phyloP scores from a whole-genome alignment of 306 rosid species.

The Prinsepia uniflora region DNA sequence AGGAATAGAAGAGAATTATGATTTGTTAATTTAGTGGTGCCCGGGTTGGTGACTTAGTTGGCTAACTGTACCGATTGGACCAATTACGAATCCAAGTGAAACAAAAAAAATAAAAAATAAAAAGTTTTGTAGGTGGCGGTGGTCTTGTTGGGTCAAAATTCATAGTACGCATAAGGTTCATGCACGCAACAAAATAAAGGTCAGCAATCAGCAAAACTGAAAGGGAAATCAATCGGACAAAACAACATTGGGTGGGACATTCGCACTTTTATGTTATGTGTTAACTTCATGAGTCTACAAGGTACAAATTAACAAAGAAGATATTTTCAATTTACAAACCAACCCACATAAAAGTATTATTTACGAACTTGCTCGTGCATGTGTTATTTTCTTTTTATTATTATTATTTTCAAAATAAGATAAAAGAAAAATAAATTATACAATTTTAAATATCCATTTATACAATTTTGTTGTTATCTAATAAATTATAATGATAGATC shows the following conservation, averaged over 20 bases:
- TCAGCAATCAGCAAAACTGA: slow-evolving; percentile 14
- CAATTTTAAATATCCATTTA: no score
- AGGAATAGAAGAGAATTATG: not conserved
- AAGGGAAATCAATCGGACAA: not conserved
- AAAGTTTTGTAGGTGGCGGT: not conserved
- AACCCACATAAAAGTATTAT: no score
- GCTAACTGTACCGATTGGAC: slow-evolving; percentile 15
- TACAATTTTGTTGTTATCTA: no score
- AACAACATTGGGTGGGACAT: slow-evolving; percentile 15
- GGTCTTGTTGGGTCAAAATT: slow-evolving; percentile 12
- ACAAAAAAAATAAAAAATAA: slow-evolving; percentile 4
- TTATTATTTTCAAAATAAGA: no score
- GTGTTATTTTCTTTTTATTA: no score
- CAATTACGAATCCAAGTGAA: not conserved
- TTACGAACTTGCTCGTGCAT: no score
- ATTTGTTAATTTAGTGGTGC: not conserved
- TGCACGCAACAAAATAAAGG: slow-evolving; percentile 26
- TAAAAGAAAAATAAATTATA: no score
- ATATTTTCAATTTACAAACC: not conserved
- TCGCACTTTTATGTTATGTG: not conserved
- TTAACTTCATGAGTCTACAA: not conserved
- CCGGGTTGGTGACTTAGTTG: slow-evolving; percentile 4
- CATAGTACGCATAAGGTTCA: not conserved
- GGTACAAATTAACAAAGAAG: not conserved
- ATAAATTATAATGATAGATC: no score